Conservation (phyloP, 2,329 filamentous ascomycete genomes). For the Gaeumannomyces tritici region DNA sequence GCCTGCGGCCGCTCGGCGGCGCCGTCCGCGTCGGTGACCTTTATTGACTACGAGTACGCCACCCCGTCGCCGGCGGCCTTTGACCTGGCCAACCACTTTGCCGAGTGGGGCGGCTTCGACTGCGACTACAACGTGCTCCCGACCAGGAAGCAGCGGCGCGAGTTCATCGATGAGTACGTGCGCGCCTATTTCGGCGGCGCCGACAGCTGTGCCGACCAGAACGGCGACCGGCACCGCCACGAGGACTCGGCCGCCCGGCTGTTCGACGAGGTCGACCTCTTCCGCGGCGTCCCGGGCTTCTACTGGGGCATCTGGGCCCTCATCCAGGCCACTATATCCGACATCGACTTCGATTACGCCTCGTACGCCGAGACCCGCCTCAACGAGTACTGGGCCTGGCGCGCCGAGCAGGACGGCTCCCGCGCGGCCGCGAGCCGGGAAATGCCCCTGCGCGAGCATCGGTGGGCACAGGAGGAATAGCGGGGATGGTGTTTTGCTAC, state of each 20-base stretch:
- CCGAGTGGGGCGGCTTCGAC: slow-evolving; percentile 95
- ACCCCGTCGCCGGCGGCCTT: slow-evolving; percentile 91
- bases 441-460: slow-evolving; percentile 64
- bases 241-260: slow-evolving; percentile 54
- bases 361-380: slow-evolving; percentile 79
- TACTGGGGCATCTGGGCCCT: slow-evolving; percentile 90
- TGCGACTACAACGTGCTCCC: slow-evolving; percentile 84
- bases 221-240: slow-evolving; percentile 9
- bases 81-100: slow-evolving; percentile 95
- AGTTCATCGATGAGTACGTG: slow-evolving; percentile 80
- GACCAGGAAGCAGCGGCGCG: slow-evolving; percentile 62
- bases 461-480: slow-evolving; percentile 57
- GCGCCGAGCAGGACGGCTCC: slow-evolving; percentile 59
- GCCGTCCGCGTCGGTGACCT: slow-evolving; percentile 50
- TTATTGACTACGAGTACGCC: slow-evolving; percentile 98
- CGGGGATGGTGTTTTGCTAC: too few species aligned
- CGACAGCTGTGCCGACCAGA: not conserved
- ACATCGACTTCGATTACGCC: slow-evolving; percentile 96
- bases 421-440: slow-evolving; percentile 43
- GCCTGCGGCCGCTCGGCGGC: slow-evolving; percentile 13
- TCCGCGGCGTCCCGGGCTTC: slow-evolving; percentile 83
- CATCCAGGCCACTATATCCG: slow-evolving; percentile 87
- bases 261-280: slow-evolving; percentile 73
- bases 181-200: slow-evolving; percentile 55
- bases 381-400: slow-evolving; percentile 90